A percentile compares a stretch with the other conserved stretches of the same genome.
phyloP scores from a whole-genome alignment of 148 eudicot species.

The Rhododendron griersonianum region DNA sequence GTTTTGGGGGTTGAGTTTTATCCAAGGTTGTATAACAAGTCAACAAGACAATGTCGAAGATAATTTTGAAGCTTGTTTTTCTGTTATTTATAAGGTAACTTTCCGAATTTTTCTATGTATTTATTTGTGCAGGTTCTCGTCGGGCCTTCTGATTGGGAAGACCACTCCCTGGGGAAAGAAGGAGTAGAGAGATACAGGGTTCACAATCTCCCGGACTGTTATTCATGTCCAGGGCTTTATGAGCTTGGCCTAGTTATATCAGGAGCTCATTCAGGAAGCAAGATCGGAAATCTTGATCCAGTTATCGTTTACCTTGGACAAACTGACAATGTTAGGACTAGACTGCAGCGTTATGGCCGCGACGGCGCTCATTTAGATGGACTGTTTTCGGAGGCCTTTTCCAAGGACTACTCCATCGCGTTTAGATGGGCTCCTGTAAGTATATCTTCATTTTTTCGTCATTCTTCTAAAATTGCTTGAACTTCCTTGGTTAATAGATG shows the following conservation, averaged over 20 bases:
- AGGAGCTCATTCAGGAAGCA: constrained; percentile 28
- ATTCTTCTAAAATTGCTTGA: background rate
- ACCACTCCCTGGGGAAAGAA: constrained; percentile 48
- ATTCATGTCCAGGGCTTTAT: constrained; percentile 63
- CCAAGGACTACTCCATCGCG: constrained; percentile 54
- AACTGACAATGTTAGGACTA: constrained; percentile 67
- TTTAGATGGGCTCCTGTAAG: constrained; percentile 94
- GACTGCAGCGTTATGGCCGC: constrained; percentile 79
- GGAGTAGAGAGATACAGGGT: constrained; percentile 82
- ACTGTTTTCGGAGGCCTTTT: constrained; percentile 54
- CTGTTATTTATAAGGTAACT: background rate
- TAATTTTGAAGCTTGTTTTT: background rate
- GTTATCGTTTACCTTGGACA: constrained; percentile 78
- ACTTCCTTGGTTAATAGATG: background rate
- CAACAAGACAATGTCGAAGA: background rate
- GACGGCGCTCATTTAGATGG: constrained; percentile 72
- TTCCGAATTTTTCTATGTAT: background rate
- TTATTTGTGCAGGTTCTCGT: constrained; percentile 46
- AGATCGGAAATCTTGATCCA: constrained; percentile 32
- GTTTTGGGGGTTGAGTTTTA: background rate
- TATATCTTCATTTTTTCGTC: background rate
- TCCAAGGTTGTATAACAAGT: background rate
- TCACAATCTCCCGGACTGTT: constrained; percentile 48
- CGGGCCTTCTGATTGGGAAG: constrained; percentile 74
- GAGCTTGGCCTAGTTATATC: constrained; percentile 61